Conservation (phyloP, 1,139 yeast species). For the Yamadazyma triangularis region DNA sequence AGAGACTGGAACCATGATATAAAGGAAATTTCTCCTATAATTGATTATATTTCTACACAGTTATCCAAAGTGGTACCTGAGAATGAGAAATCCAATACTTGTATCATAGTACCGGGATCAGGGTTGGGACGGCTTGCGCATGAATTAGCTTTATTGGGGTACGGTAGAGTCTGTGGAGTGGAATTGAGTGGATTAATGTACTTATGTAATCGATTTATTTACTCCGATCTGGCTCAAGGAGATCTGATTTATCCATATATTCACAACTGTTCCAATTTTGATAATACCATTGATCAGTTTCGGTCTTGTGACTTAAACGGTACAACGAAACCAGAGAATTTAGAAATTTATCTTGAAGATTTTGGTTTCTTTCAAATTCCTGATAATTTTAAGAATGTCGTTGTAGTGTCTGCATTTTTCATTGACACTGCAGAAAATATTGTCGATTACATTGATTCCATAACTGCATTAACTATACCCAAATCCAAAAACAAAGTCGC, state of each 20-base stretch:
- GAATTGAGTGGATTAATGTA: constrained; percentile 75
- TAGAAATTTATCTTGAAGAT: constrained; percentile 57
- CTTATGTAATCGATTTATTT: constrained; percentile 54
- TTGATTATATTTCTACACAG: constrained; percentile 40
- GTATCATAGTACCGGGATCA: constrained; percentile 70
- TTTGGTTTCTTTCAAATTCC: constrained; percentile 49
- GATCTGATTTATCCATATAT: constrained; percentile 55
- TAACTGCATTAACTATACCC: constrained; percentile 42
- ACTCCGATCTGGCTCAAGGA: constrained; percentile 14
- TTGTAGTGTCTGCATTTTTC: constrained; percentile 70
- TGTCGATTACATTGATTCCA: constrained; percentile 63
- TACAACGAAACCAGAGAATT: constrained; percentile 37
- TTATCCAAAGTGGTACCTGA: constrained; percentile 24
- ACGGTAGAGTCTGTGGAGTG: constrained; percentile 55
- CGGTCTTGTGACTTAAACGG: constrained; percentile 39
- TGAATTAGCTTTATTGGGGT: constrained; percentile 40
- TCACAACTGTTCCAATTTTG: constrained; percentile 71
- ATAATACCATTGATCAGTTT: constrained; percentile 46
- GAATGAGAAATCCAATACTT: constrained; percentile 27
- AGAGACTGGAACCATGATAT: constrained; percentile 58
- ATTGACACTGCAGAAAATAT: constrained; percentile 86
- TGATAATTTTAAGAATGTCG: constrained; percentile 29
- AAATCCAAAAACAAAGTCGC: constrained; percentile 12
- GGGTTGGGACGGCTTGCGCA: constrained; percentile 74
- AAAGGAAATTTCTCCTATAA: constrained; percentile 43